Evolutionary conservation across 257 asterid genomes (phyloP).

Genomic region (Solanum chiquidenum): DNA sequence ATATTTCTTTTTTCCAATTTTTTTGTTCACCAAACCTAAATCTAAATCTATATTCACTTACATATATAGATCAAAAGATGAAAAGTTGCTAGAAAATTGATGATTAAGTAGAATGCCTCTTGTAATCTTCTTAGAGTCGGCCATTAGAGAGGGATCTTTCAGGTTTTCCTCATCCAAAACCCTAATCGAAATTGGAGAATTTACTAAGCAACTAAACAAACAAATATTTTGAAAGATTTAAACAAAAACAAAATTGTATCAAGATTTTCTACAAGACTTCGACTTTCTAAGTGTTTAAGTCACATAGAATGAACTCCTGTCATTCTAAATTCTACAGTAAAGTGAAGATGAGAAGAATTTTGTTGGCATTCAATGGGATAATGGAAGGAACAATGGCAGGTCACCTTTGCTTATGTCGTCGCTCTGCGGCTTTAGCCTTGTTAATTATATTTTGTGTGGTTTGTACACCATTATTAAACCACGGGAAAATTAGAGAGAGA

Average conservation of each 20-base stretch:
- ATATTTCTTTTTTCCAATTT: too few species aligned
- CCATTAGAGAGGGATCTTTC: too few species aligned
- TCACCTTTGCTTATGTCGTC: conserved; percentile 34
- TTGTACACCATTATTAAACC: neutral
- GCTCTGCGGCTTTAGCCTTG: neutral
- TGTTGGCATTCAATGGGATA: conserved; percentile 1
- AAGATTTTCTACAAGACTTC: neutral
- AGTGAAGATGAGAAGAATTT: conserved; percentile 2
- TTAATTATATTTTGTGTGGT: neutral
- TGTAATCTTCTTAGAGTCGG: too few species aligned
- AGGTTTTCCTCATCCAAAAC: too few species aligned
- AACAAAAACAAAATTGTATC: neutral
- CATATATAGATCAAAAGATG: too few species aligned
- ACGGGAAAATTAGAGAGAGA: neutral
- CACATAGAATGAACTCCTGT: conserved; percentile 3
- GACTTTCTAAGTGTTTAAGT: neutral
- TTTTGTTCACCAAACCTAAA: too few species aligned
- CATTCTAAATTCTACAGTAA: conserved; percentile 23
- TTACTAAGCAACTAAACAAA: too few species aligned
- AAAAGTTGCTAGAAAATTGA: too few species aligned
- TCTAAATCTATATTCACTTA: too few species aligned
- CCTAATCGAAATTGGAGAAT: too few species aligned
- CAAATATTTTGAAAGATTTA: too few species aligned
- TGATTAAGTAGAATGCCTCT: too few species aligned
- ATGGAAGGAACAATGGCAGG: conserved; percentile 10